Evolutionary conservation across 345 rosid species (phyloP), one percentile per base, ranked within the genome.

Genomic region (Rhizophora apiculata): DNA sequence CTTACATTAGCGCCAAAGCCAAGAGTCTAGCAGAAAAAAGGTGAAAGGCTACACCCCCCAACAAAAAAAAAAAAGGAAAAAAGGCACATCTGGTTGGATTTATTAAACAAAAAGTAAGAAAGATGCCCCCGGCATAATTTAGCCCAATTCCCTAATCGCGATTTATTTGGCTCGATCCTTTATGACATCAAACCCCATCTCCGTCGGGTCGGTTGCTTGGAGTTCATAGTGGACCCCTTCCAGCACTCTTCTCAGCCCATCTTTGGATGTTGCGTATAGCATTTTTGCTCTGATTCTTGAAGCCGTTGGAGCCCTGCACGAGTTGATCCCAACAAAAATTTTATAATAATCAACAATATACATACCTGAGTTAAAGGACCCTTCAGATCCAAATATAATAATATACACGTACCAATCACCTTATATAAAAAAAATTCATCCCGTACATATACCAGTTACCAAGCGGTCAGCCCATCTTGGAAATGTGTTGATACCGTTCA

Each of bases 151-250:
- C 30, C 29, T 49, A 39, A 72, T 64, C 56, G 31, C 49, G 6
- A 43, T 63, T 72, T 76, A 94, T 48, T 89, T 88, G 60, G 98
- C 97, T 65, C 90, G 80, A 65, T 87, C 96, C 72, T 60, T 76
- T 31, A 94, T 94, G 64, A 94, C 82, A 82, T 94, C 97, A 64
- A 94, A 85, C 10, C 95, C 98, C 98, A 94, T 94, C 87, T 91
- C 98, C 0, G 96, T 82, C 6, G 91, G 89, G 77, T 94, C 98
- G 6, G 98, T 94, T 53, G 98, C 98, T 76, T 94, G 98, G 24
- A 94, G 82, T 71, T 94, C 97, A 71, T 94, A 94, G 73, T 87
- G 92, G 75, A 94, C 82, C n/a, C 98, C 98, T 29, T 94, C 98
- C 11, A 94, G 83, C 48, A 84, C 96, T 78, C 96, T 87, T 75